A percentile compares a stretch with the other conserved stretches of the same genome.
Evolutionary conservation across 2,329 filamentous ascomycete genomes (phyloP).

Genomic region (Magnaporthiopsis rhizophila): DNA sequence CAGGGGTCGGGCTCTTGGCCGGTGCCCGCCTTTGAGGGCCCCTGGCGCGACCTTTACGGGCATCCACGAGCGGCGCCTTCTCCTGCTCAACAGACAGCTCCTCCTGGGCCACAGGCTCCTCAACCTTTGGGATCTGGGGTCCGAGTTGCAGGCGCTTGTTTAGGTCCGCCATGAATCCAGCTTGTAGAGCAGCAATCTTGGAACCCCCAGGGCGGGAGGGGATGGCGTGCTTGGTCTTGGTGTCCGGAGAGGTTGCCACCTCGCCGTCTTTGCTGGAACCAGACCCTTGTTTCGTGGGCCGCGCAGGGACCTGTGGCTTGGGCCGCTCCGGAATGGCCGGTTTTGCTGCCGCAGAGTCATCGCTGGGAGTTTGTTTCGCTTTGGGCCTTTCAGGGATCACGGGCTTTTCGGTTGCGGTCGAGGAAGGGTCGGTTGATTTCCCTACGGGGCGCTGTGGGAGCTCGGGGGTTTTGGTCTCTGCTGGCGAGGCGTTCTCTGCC

Average conservation of each 20-base stretch:
- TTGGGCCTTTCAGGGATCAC: slow-evolving; percentile 46
- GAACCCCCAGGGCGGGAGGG: slow-evolving; percentile 69
- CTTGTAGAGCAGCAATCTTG: slow-evolving; percentile 87
- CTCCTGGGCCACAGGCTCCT: slow-evolving; percentile 49
- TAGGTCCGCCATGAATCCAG: slow-evolving; percentile 85
- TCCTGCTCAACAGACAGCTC: slow-evolving; percentile 50
- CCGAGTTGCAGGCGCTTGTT: slow-evolving; percentile 26
- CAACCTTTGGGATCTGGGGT: slow-evolving; percentile 51
- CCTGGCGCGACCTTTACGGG: slow-evolving; percentile 80
- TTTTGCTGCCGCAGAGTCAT: slow-evolving; percentile 25
- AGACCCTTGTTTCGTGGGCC: slow-evolving; percentile 46
- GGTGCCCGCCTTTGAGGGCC: slow-evolving; percentile 60
- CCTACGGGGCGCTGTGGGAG: slow-evolving; percentile 47
- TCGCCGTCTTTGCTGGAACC: slow-evolving; percentile 32
- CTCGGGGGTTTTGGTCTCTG: slow-evolving; percentile 37
- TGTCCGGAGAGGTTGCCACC: slow-evolving; percentile 30
- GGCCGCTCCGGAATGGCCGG: slow-evolving; percentile 42
- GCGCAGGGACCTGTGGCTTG: slow-evolving; percentile 53
- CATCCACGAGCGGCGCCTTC: slow-evolving; percentile 76
- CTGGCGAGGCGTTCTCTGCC: slow-evolving; percentile 34
- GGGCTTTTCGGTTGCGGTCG: slow-evolving; percentile 28
- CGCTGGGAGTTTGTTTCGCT: slow-evolving; percentile 32
- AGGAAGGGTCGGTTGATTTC: slow-evolving; percentile 27
- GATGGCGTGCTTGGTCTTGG: slow-evolving; percentile 75
- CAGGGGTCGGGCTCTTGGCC: slow-evolving; percentile 20